phyloP scores from a whole-genome alignment of 176 grass and related monocot genomes.

The Alopecurus myosuroides region DNA sequence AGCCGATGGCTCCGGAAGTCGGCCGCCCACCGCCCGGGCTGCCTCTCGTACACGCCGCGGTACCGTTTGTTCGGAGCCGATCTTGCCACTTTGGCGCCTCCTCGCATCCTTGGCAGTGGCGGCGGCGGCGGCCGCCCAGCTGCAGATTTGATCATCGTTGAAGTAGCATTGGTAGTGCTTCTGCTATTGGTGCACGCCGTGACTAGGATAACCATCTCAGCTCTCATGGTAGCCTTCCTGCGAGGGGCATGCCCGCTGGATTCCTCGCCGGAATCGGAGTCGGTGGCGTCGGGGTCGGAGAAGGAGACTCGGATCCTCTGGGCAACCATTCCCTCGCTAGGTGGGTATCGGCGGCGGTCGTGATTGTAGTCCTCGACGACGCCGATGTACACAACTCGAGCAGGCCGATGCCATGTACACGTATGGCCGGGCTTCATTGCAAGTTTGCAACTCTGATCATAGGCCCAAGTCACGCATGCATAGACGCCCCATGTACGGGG shows the following conservation, averaged over 20 bases:
- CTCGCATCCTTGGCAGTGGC: background rate
- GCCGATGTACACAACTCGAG: too few species aligned
- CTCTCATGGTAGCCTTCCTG: background rate
- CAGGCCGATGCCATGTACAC: too few species aligned
- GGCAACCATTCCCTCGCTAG: background rate
- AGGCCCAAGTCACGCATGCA: too few species aligned
- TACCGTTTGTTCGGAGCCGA: background rate
- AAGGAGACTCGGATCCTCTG: background rate
- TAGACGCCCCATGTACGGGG: too few species aligned
- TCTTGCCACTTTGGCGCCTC: too few species aligned
- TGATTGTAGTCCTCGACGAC: too few species aligned
- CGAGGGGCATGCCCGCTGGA: background rate
- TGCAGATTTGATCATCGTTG: background rate
- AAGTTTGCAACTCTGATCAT: too few species aligned
- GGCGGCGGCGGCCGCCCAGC: background rate
- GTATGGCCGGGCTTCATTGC: too few species aligned
- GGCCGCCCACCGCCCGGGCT: slow-evolving; percentile 24
- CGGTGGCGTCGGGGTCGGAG: slow-evolving; percentile 20
- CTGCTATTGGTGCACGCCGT: background rate
- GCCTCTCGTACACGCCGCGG: slow-evolving; percentile 12
- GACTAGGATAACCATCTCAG: background rate
- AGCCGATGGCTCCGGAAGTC: slow-evolving; percentile 24
- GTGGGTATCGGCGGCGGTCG: too few species aligned
- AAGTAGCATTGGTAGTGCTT: background rate
- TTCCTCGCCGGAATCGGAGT: slow-evolving; percentile 14